Base-by-base conservation (phyloP, 495 filamentous ascomycete species). In the Pseudomonodictys pantanalensis region DNA sequence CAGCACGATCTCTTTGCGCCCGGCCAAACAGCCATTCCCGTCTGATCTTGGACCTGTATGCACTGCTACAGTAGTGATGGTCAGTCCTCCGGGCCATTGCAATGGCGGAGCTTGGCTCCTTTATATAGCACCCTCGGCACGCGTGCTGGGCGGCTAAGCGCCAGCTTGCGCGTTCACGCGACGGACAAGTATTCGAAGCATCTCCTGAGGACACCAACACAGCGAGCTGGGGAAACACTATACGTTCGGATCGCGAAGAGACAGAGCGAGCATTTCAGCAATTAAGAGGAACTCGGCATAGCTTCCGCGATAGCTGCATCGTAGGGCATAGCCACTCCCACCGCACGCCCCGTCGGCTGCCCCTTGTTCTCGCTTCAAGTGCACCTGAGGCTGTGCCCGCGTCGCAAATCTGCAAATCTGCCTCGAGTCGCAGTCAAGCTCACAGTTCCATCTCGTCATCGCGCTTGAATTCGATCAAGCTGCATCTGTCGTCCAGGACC, bases 321-420 rank as follows among this genome's bases (percentile, higher is more conserved):
- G 44, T 10, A 17, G 11, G 23, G 46, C 55, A 58, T 48, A 55
- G 51, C 58, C 58, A 62, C 58, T 61, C n/a, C n/a, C n/a, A n/a
- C n/a, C n/a, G 41, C 58, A 46, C 49, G 49, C 49, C 28, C 58
- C 41, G 42, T 39, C 20, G 20, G n/a, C n/a, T n/a, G n/a, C 26
- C 28, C 23, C 11, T 29, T 23, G 32, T 51, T 46, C 43, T 44
- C 47, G 47, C 55, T 58, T 43, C 12, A 12, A 6, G n/a, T n/a
- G 23, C 33, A 24, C 47, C 58, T 62, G 59, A 56, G 59, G 59
- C 59, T 63, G 52, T 58, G 53, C 42, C 20, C 41, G 52, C 35
- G 41, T 57, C 52, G 61, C 55, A 64, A 20, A 44, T 58, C 60
- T 64, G 60, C 30, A 56, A 65, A 59, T 65, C 62, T 65, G 62